phyloP scores from a whole-genome alignment of 345 rosid species.

The Microthlaspi erraticum region DNA sequence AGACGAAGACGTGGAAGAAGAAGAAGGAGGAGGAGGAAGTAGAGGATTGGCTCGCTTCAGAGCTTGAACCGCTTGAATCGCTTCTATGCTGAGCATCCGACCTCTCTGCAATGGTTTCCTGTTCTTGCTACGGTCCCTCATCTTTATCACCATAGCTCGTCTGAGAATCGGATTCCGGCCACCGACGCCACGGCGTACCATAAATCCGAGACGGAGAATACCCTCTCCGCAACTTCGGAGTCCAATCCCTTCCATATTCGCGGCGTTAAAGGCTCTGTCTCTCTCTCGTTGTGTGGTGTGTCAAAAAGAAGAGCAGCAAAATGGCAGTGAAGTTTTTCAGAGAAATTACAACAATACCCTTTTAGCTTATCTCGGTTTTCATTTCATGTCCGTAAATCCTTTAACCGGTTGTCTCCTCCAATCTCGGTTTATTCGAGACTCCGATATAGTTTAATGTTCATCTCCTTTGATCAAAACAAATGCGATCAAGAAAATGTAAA shows the following conservation, averaged over 20 bases:
- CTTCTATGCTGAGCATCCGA: constrained; percentile 82
- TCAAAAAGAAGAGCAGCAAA: neutral
- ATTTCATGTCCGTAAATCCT: neutral
- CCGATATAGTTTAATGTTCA: no score
- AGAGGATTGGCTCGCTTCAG: constrained; percentile 64
- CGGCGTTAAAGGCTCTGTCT: constrained; percentile 20
- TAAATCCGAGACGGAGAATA: constrained; percentile 21
- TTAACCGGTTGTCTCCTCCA: constrained; percentile 4
- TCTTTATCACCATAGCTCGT: constrained; percentile 44
- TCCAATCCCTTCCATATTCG: constrained; percentile 41
- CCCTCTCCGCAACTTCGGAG: constrained; percentile 35
- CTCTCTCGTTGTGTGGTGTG: neutral
- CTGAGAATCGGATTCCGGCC: constrained; percentile 11
- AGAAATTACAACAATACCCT: constrained; percentile 3
- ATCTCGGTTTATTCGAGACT: no score
- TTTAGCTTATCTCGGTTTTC: constrained; percentile 8
- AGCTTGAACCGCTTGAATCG: constrained; percentile 77
- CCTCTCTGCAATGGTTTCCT: constrained; percentile 78
- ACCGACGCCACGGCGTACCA: neutral
- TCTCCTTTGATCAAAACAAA: neutral
- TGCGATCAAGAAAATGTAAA: neutral
- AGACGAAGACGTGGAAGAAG: constrained; percentile 28
- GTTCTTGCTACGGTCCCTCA: constrained; percentile 77
- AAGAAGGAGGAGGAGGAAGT: constrained; percentile 5
- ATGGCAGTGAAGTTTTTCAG: neutral